phyloP scores from a whole-genome alignment of 2,329 filamentous ascomycete species.

The Fusarium robinianum region DNA sequence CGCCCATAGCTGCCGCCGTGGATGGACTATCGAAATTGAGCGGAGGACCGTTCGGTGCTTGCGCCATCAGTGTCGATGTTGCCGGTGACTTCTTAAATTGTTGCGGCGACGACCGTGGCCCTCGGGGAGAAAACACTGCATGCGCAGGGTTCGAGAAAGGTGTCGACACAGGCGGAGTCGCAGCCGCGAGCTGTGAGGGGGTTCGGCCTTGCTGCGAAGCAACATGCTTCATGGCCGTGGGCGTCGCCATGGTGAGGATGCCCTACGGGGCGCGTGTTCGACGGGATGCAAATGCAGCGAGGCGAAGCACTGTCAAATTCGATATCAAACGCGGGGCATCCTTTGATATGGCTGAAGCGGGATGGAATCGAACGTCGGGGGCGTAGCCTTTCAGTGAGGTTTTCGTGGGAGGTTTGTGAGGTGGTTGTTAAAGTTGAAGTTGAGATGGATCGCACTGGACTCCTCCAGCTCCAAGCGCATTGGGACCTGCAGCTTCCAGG shows the following conservation, averaged over 20 bases:
- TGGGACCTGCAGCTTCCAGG: not conserved
- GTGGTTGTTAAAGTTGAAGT: conserved; percentile 13
- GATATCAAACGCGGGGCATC: too few relatives aligned
- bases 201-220: conserved; percentile 50
- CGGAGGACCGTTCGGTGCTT: conserved; percentile 49
- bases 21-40: conserved; percentile 68
- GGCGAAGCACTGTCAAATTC: too few relatives aligned
- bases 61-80: conserved; percentile 54
- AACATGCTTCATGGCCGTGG: conserved; percentile 54
- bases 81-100: conserved; percentile 68
- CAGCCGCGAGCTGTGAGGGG: conserved; percentile 57
- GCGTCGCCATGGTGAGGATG: conserved; percentile 50
- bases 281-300: too few relatives aligned
- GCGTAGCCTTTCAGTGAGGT: too few relatives aligned
- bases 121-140: conserved; percentile 63
- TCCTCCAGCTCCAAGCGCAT: too few relatives aligned
- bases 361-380: too few relatives aligned
- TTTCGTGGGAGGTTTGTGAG: too few relatives aligned
- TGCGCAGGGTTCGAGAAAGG: conserved; percentile 64
- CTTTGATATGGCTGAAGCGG: too few relatives aligned
- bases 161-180: conserved; percentile 69
- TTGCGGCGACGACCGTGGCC: conserved; percentile 64
- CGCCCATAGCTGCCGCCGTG: conserved; percentile 64
- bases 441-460: too few relatives aligned
- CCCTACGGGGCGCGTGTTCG: too few relatives aligned